Evolutionary conservation across 2,329 filamentous ascomycete species (phyloP).

Genomic region (Penicillium sp.): DNA sequence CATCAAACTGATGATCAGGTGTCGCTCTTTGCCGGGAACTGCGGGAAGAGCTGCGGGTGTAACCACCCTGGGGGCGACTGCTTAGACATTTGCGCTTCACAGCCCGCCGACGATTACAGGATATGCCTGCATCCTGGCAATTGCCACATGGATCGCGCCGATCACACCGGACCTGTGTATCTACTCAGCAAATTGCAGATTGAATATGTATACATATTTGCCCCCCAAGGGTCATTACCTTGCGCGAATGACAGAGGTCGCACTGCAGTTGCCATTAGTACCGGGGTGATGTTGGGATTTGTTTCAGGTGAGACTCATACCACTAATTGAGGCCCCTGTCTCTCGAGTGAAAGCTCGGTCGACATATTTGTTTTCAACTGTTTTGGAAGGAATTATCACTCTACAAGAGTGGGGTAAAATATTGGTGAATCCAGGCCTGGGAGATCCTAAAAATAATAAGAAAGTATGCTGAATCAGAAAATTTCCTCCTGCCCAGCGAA

Average conservation of each 20-base stretch:
- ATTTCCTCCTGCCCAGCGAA: background rate
- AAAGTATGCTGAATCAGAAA: background rate
- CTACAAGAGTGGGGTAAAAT: background rate
- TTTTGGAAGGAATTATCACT: background rate
- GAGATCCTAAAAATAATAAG: background rate
- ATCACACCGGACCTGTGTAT: conserved; percentile 24
- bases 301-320: background rate
- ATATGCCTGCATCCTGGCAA: conserved; percentile 20
- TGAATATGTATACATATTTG: background rate
- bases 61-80: background rate
- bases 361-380: background rate
- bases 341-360: background rate
- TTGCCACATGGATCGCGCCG: conserved; percentile 24
- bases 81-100: conserved; percentile 6
- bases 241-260: conserved; percentile 22
- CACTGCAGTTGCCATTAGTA: conserved; percentile 14
- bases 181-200: background rate
- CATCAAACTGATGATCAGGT: background rate
- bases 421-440: background rate
- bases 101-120: conserved; percentile 15
- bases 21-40: background rate
- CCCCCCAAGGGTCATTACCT: conserved; percentile 6
- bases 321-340: background rate
- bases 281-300: background rate
- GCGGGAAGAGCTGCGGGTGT: background rate